Evolutionary conservation across 1,139 yeast genomes (phyloP), one percentile per base, ranked within the genome.

Genomic region (Hemisphaericaspora subhashii): DNA sequence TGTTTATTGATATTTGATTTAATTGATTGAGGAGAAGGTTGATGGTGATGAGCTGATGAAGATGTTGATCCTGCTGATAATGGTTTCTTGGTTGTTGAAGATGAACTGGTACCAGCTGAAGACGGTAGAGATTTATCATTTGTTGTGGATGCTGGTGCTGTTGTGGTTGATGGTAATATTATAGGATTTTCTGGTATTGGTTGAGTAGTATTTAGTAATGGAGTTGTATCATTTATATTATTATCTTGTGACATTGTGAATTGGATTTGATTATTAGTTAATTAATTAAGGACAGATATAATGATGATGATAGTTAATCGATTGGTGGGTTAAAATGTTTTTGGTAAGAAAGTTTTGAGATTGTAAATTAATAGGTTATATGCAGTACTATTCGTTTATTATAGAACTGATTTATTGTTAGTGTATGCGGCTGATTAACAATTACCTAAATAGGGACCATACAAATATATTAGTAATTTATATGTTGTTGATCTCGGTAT

Each of bases 151-250:
- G 25, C 11, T 22, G n/a, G 25, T 22, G n/a, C 21, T 17, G 5
- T 27, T 30, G 17, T 14, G 7, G 31, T 13, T 5, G 29, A 40
- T 27, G 47, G 44, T 38, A 48, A 35, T 34, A 48, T 36, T 22
- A 51, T 47, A 6, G 71, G 70, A 41, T 66, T 66, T 31, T 66
- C 73, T 2, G 66, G 57, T 11, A 33, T 36, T n/a, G 31, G 35
- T 11, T 20, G 15, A 24, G 28, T 26, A 13, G 38, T 17, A 21
- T 42, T 34, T 22, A 65, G 46, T 24, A 66, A 51, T 12, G 66
- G 59, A 2, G 66, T 54, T 8, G 53, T 42, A 39, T 46, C 50
- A n/a, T 14, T 12, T 12, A 13, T 24, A 11, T 36, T 25, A 32
- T 40, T 23, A 13, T 15, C 14, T 11, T 33, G 29, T 25, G 43